These are phyloP conservation scores for Penicillium nucicola DNA, from an alignment of 495 filamentous ascomycete genomes.

Conservation along the genomic window DNA sequence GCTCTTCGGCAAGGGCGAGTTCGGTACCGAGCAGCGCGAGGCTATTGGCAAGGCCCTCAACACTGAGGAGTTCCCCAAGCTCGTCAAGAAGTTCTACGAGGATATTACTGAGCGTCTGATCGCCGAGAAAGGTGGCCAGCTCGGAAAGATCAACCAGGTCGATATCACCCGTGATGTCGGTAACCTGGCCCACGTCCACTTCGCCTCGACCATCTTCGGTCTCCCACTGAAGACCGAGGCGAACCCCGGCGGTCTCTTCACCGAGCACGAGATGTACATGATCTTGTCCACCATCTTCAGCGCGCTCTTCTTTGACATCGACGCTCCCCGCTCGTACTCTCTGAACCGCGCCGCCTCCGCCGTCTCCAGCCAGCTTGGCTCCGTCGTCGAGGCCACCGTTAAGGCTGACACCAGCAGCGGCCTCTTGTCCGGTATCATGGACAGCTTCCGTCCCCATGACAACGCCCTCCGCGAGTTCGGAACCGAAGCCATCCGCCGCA, in stretches of 20 bases:
- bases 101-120: conserved; percentile 64
- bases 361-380: conserved; percentile 60
- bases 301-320: conserved; percentile 54
- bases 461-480: conserved; percentile 63
- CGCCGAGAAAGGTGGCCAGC: conserved; percentile 58
- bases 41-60: conserved; percentile 42
- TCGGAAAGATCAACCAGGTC: conserved; percentile 59
- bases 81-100: conserved; percentile 56
- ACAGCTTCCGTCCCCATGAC: conserved; percentile 51
- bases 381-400: conserved; percentile 59
- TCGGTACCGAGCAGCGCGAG: conserved; percentile 46
- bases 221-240: conserved; percentile 71
- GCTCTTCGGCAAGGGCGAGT: conserved; percentile 51
- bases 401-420: conserved; percentile 58
- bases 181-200: conserved; percentile 69
- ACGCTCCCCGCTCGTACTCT: conserved; percentile 49
- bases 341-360: conserved; percentile 61
- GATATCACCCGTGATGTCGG: conserved; percentile 76
- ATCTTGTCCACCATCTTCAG: conserved; percentile 66
- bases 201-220: conserved; percentile 68
- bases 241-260: conserved; percentile 68
- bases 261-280: conserved; percentile 75
- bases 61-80: conserved; percentile 46
- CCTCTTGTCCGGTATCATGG: conserved; percentile 54
- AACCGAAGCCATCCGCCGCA: conserved; percentile 61